Evolutionary conservation across 371 early-diverging fungal species (phyloP), one percentile per base, ranked within the genome.

Genomic region (Mucor lusitanicus): DNA sequence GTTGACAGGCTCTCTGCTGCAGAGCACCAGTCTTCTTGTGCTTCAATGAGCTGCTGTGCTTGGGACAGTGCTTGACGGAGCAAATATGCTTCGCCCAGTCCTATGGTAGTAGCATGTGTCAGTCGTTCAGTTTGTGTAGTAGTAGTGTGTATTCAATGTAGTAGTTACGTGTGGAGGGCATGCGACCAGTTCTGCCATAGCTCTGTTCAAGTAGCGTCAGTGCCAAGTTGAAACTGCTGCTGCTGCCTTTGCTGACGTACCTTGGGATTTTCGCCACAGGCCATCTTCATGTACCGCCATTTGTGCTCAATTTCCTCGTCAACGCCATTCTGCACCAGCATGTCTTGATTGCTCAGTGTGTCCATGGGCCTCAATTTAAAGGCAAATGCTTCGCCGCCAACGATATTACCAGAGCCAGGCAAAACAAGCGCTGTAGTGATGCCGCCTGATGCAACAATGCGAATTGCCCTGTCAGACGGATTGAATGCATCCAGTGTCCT

Each of bases 211-310:
- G 6, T 6, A 27, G 30, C 2, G 23, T 27, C 1, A 53, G 6
- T 13, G 5, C 15, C 11, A 53, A 9, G 3, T 6, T 12, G 27
- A 21, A 53, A 1, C 11, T 27, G 6, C 25, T 12, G 27, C 1
- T 8, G 8, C 5, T 12, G 13, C 12, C 21, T 7, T 33, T 21
- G n/a, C 12, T 50, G 23, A 12, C 15, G 19, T n/a, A 79, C 68
- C 80, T 92, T 92, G 39, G 90, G 86, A 74, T 92, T 93, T 78
- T 93, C 93, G 23, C 93, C 93, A 60, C 90, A 91, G 6, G 93
- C 92, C 88, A 91, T 89, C 62, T 93, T 93, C 88, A 92, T 87
- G 73, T 83, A 93, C 44, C 92, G 70, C 89, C 90, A 88, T 61
- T 66, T 66, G 1, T 50, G 59, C 40, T 70, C 70, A 15, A 33